Evolutionary conservation across 352 stramenopile species (phyloP), one percentile per base, ranked within the genome.

Genomic region (Blastocystis sp.): DNA sequence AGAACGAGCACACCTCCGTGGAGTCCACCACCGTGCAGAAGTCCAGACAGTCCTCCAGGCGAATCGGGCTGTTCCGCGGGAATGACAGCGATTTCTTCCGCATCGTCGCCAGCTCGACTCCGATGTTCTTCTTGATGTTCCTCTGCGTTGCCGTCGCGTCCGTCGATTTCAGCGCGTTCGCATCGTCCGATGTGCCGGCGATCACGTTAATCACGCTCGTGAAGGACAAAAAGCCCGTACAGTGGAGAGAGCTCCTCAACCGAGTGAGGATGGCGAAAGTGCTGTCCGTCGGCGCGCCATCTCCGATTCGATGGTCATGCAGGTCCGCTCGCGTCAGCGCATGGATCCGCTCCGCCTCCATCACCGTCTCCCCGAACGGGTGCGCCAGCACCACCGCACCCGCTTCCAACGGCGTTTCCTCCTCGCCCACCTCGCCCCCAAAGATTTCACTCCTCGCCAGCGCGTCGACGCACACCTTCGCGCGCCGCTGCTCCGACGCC

Each of bases 1-100:
- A 84, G 34, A 52, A 34, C n/a, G 21, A n/a, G 60, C 74, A 84
- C 4, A 67, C 48, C 41, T 84, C 74, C 10, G 43, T 5, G 10
- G 56, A 45, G 7, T 41, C 21, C 2, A 64, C 23, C 10, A 40
- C 23, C 11, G 23, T 41, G 28, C 52, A 23, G 40, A 45, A 59
- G 28, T 19, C 21, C 21, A 84, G 43, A 34, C 74, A 84, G 40
- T 84, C 74, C 53, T 66, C 60, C 53, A 84, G 34, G 5, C 45
- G 74, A 4, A 84, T 40, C 11, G 38, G 59, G 14, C 48, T 7
- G 14, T 56, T 14, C 14, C 48, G 48, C 48, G 5, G 48, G 48
- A 56, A 56, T 17, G 5, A 17, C 5, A 56, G 48, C 5, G 5
- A 17, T 14, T 14, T 7, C 48, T 56, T 56, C 48, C 14, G 5